Evolutionary conservation across 305 asterid species (phyloP).

Genomic region (Fraxinus sp.): DNA sequence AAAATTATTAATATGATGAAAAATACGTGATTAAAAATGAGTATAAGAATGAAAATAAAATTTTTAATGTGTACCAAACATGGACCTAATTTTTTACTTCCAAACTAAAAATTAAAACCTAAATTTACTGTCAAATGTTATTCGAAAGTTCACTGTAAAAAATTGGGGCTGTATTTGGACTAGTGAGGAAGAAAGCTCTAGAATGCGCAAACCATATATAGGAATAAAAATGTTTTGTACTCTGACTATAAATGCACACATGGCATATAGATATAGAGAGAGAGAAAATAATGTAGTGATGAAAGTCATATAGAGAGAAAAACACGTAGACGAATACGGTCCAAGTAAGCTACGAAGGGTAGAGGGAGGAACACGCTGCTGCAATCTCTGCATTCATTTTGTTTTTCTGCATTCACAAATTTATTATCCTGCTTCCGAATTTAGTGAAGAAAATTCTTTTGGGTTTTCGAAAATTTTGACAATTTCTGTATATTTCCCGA

Average conservation of each 20-base stretch:
- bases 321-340: slow-evolving; percentile 81
- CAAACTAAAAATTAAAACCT: background rate
- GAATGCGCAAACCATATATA: background rate
- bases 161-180: background rate
- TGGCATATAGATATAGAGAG: slow-evolving; percentile 17
- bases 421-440: background rate
- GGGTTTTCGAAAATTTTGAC: background rate
- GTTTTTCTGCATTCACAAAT: slow-evolving; percentile 25
- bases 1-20: no score
- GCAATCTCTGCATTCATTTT: slow-evolving; percentile 9
- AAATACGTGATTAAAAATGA: no score
- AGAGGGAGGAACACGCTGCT: slow-evolving; percentile 54
- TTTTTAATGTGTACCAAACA: no score
- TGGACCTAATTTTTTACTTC: background rate
- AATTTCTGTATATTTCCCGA: background rate
- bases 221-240: background rate
- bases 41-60: no score
- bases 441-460: background rate
- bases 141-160: slow-evolving; percentile 7
- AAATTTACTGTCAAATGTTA: background rate
- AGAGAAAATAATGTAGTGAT: slow-evolving; percentile 22
- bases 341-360: slow-evolving; percentile 71
- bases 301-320: slow-evolving; percentile 23
- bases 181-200: slow-evolving; percentile 41
- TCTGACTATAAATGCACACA: background rate